phyloP scores from a whole-genome alignment of 169 alveolate species.

The Cryptosporidium canis region DNA sequence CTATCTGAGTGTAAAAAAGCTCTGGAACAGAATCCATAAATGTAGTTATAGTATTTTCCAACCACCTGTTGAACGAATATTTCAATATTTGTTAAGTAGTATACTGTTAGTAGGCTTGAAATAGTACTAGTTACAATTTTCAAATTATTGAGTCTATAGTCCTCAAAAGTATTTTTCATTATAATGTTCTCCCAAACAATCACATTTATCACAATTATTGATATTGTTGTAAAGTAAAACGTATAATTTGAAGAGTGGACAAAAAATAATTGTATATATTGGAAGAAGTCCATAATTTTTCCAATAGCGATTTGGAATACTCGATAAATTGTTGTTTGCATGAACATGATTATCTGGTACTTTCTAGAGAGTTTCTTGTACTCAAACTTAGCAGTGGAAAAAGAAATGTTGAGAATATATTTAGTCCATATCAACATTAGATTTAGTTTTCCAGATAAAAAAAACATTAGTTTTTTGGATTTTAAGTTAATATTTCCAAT shows the following conservation, averaged over 20 bases:
- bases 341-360: background rate
- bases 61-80: background rate
- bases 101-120: slow-evolving; percentile 46
- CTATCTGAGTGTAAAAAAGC: background rate
- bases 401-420: background rate
- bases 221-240: slow-evolving; percentile 13
- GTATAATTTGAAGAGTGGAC: slow-evolving; percentile 25
- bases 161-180: slow-evolving; percentile 1
- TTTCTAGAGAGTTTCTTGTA: slow-evolving; percentile 19
- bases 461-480: background rate
- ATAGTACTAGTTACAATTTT: slow-evolving; percentile 49
- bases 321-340: background rate
- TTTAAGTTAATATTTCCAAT: background rate
- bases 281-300: background rate
- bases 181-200: slow-evolving; percentile 39
- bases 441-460: background rate
- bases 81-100: slow-evolving; percentile 21
- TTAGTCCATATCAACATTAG: background rate
- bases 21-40: slow-evolving; percentile 41
- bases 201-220: background rate
- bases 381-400: background rate
- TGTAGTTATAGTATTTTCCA: background rate
- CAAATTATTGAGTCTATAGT: slow-evolving; percentile 21
- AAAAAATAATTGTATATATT: background rate
- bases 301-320: background rate